Base-by-base conservation (phyloP, 176 grass and related monocot species). In the Typha latifolia region DNA sequence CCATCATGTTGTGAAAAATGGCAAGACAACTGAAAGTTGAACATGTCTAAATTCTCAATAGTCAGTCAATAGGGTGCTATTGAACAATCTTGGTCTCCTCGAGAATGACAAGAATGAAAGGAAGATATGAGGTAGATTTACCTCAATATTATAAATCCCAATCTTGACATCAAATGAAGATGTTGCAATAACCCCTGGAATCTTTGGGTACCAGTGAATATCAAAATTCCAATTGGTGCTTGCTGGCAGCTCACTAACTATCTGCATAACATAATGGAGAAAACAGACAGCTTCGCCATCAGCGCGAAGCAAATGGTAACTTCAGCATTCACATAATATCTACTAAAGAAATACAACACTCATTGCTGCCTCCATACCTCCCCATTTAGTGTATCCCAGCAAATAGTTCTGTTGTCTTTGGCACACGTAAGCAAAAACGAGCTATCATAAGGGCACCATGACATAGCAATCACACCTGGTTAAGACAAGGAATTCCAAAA, bases 331-430 rank as follows among this genome's bases (percentile, higher is more conserved):
- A 37, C 52, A 57, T 57, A 57, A 20, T 57, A 57, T 37, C 34
- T 37, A 37, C 34, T 37, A 37, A 37, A 37, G 34, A 37, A 37
- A 4, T 37, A 37, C 34, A 6, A 8, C 34, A 37, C 5, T 37
- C 34, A 37, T 34, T 26, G 47, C 32, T 66, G 47, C 27, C 76
- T 68, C 49, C 68, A 51, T 92, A 99, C 94, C 86, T 99, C 89
- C 65, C 94, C 94, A 72, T 82, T 90, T 70, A 86, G 69, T 78
- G 94, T 93, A 81, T 99, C 94, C 94, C 94, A 99, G 57, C 94
- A 99, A 78, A 99, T 93, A 80, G 94, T 99, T 99, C 94, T 93
- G 72, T 99, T 99, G 65, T 99, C 94, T 78, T 99, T 99, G 9
- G 89, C 80, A 81, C 94, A 93, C 22, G 89, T 99, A 80, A 99